A percentile compares a stretch with the other conserved stretches of the same genome.
Evolutionary conservation across 2,329 filamentous ascomycete species (phyloP).

Genomic region (Fusarium sp.): DNA sequence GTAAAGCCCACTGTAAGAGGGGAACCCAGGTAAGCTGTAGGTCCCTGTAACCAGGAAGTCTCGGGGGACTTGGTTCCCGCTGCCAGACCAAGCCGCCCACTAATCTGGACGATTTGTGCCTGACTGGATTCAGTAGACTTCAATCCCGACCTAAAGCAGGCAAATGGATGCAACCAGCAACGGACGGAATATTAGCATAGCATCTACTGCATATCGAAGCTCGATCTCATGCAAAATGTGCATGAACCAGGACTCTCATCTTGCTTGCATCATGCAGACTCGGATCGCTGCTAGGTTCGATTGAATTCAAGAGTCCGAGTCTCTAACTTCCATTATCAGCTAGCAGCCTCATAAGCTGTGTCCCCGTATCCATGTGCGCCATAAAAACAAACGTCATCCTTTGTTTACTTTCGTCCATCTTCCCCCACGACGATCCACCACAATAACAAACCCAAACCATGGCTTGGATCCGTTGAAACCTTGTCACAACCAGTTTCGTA

Average conservation of each 20-base stretch:
- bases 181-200: neutral
- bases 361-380: constrained; percentile 19
- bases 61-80: constrained; percentile 29
- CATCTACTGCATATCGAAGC: constrained; percentile 26
- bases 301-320: neutral
- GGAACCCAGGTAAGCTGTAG: constrained; percentile 16
- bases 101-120: constrained; percentile 6
- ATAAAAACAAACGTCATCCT: constrained; percentile 43
- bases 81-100: constrained; percentile 15
- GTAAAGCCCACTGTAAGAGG: constrained; percentile 27
- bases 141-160: constrained; percentile 16
- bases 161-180: constrained; percentile 19
- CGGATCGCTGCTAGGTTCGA: constrained; percentile 4
- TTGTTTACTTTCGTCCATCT: constrained; percentile 39
- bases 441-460: constrained; percentile 23
- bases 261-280: constrained; percentile 27
- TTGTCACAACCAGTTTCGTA: constrained; percentile 23
- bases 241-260: constrained; percentile 31
- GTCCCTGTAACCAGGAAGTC: constrained; percentile 15
- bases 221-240: constrained; percentile 34
- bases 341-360: neutral
- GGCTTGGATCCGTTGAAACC: constrained; percentile 26
- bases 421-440: constrained; percentile 37
- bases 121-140: constrained; percentile 9
- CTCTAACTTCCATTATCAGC: neutral